Conservation (phyloP, 179 eudicot genomes). For the Amaranthus tricolor region DNA sequence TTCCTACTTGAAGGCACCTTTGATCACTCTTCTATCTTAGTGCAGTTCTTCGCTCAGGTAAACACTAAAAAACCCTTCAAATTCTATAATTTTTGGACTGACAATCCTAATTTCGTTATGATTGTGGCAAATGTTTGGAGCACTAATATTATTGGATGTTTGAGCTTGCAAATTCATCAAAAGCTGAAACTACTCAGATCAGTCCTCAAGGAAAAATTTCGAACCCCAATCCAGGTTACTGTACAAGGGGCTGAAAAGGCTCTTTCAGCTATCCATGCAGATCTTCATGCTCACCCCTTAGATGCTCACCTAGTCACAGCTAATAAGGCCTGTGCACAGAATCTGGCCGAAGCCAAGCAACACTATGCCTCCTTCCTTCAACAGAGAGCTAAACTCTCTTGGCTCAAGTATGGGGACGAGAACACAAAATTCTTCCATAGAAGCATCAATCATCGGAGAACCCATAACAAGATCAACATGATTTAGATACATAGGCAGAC, state of each 20-base stretch:
- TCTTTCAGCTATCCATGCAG: too few species aligned
- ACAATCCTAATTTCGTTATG: background rate
- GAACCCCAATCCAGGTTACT: background rate
- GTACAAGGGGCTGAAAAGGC: background rate
- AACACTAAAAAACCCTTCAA: background rate
- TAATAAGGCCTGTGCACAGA: background rate
- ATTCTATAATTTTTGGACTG: background rate
- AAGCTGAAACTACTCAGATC: background rate
- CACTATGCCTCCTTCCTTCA: background rate
- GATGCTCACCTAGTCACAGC: background rate
- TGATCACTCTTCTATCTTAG: background rate
- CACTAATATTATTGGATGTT: background rate
- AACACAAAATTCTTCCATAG: background rate
- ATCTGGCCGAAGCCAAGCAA: background rate
- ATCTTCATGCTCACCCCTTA: background rate
- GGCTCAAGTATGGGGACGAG: background rate
- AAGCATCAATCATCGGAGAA: background rate
- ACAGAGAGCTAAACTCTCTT: background rate
- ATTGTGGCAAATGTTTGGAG: background rate
- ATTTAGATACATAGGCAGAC: too few species aligned
- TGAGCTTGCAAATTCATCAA: too few species aligned
- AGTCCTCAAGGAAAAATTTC: too few species aligned
- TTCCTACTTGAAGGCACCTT: background rate
- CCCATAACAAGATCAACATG: too few species aligned
- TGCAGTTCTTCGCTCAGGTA: background rate